Conservation (phyloP, 1,284 basidiomycete genomes). For the Rhodotorula mucilaginosa region DNA sequence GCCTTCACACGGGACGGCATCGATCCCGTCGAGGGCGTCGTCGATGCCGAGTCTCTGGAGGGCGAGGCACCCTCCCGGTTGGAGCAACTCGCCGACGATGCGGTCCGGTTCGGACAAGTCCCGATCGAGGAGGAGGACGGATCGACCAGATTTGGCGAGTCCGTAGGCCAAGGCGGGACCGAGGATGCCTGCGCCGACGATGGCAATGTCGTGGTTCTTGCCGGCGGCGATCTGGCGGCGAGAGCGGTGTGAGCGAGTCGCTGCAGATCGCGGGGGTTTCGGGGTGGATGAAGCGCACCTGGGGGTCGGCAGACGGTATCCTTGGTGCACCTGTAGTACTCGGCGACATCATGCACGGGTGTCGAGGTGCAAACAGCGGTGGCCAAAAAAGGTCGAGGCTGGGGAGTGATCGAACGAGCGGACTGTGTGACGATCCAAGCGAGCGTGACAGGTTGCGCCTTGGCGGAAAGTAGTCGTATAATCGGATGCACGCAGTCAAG, state of each 20-base stretch:
- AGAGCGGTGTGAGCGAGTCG: background rate
- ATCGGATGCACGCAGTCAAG: no score
- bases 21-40: conserved; percentile 77
- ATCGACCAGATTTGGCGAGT: conserved; percentile 50
- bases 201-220: conserved; percentile 55
- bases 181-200: conserved; percentile 86
- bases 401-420: background rate
- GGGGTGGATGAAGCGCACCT: background rate
- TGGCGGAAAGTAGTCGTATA: no score
- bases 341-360: background rate
- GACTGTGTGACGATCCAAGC: background rate
- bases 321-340: background rate
- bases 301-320: background rate
- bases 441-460: background rate
- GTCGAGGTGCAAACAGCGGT: background rate
- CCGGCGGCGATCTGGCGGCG: conserved; percentile 19
- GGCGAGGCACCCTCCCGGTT: conserved; percentile 84
- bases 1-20: conserved; percentile 77
- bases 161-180: conserved; percentile 65
- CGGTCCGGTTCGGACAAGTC: conserved; percentile 90
- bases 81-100: conserved; percentile 94
- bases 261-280: no score
- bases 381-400: background rate
- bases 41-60: conserved; percentile 72
- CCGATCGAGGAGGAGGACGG: conserved; percentile 79